Conservation (phyloP, 129 eudicot species). For the Flaveria trinervia region DNA sequence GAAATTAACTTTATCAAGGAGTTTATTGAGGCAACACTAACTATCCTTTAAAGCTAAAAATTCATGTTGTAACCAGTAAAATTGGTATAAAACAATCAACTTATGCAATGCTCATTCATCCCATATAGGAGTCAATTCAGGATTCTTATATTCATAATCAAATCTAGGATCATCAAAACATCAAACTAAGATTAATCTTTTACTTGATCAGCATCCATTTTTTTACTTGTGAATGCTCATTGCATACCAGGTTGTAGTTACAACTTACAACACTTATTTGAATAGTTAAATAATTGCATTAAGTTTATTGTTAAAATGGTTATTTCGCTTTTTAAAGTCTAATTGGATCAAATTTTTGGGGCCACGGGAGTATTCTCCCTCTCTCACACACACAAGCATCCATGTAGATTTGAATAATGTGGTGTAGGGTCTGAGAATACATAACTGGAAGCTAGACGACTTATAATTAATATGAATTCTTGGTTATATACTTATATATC, state of each 20-base stretch:
- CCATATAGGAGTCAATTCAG: neutral
- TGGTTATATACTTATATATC: neutral
- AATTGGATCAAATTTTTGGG: neutral
- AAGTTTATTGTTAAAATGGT: no score
- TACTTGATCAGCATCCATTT: neutral
- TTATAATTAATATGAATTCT: no score
- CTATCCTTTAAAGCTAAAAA: constrained; percentile 13
- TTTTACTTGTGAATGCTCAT: neutral
- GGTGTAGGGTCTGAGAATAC: no score
- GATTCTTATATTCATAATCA: neutral
- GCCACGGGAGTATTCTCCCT: neutral
- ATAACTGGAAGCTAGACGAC: neutral
- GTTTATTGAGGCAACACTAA: neutral
- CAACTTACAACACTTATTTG: no score
- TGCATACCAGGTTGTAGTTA: no score
- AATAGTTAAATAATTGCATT: no score
- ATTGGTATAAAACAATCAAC: neutral
- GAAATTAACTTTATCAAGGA: neutral
- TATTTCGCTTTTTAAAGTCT: no score
- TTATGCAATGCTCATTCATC: neutral
- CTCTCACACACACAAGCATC: neutral
- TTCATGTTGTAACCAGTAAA: neutral
- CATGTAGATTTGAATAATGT: no score
- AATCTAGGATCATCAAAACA: neutral
- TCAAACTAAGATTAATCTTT: neutral